Evolutionary conservation across 345 rosid genomes (phyloP).

Genomic region (Rhodomyrtus tomentosa): DNA sequence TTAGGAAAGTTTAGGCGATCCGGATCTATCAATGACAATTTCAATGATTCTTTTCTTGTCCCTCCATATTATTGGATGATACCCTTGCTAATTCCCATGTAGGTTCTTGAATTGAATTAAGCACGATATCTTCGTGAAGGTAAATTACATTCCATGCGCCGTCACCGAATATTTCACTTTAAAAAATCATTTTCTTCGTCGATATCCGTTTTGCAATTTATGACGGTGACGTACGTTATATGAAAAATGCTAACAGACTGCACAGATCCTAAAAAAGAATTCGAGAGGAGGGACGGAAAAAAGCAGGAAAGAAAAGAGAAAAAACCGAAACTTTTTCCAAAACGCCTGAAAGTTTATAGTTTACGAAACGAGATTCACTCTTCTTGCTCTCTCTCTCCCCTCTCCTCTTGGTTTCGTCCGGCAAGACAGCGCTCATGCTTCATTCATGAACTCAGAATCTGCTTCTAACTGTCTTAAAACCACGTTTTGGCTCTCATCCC

Average conservation of each 20-base stretch:
- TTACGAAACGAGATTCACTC: not conserved
- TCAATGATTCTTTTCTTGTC: not conserved
- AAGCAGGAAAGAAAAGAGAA: not conserved
- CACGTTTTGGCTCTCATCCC: not conserved
- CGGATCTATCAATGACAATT: not conserved
- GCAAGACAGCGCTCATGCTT: not conserved
- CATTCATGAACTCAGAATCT: not conserved
- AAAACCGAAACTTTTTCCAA: not conserved
- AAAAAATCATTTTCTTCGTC: not conserved
- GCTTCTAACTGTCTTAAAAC: not conserved
- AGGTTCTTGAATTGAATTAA: not conserved
- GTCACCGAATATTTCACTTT: not conserved
- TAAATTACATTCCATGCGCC: not conserved
- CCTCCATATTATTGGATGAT: not conserved
- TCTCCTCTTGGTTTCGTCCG: not conserved
- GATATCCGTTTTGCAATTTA: not conserved
- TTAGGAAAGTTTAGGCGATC: too few species aligned
- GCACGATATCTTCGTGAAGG: not conserved
- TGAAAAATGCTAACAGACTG: not conserved
- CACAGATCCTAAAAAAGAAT: not conserved
- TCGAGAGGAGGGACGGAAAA: not conserved
- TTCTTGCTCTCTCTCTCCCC: not conserved
- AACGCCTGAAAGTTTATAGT: not conserved
- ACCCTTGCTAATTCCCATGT: not conserved
- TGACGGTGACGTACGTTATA: not conserved